These are phyloP conservation scores for Ceratocystis ficicola DNA, from an alignment of 2,329 filamentous ascomycete species.

Conservation along the genomic window DNA sequence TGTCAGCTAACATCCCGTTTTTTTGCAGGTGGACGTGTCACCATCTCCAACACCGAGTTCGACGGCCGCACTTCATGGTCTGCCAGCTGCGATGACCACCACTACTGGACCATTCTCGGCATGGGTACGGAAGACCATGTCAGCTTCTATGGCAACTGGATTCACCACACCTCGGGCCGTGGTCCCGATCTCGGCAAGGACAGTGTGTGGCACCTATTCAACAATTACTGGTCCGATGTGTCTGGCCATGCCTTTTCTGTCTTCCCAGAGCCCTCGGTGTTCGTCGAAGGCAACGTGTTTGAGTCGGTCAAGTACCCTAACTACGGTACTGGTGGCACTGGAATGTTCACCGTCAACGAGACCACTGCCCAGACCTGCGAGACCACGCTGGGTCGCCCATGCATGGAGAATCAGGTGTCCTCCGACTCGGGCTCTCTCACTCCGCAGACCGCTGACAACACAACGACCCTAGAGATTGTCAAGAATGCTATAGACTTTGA, in stretches of 20 bases:
- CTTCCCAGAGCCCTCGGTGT: constrained; percentile 26
- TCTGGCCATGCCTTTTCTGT: constrained; percentile 37
- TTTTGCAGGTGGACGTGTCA: constrained; percentile 28
- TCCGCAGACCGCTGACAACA: constrained; percentile 21
- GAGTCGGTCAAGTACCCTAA: constrained; percentile 32
- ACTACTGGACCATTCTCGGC: constrained; percentile 38
- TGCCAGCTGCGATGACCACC: constrained; percentile 34
- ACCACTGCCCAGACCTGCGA: constrained; percentile 24
- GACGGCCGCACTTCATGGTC: constrained; percentile 35
- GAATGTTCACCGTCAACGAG: constrained; percentile 26
- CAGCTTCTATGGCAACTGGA: constrained; percentile 35
- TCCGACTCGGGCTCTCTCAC: constrained; percentile 22
- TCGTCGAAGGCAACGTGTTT: constrained; percentile 38
- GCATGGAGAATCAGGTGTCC: constrained; percentile 25
- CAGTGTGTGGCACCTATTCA: constrained; percentile 31
- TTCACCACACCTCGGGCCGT: constrained; percentile 36
- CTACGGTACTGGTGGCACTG: constrained; percentile 25
- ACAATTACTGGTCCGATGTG: constrained; percentile 35
- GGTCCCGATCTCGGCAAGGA: constrained; percentile 26
- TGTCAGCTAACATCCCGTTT: background rate
- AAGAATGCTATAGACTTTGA: constrained; percentile 24
- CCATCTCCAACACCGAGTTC: constrained; percentile 37
- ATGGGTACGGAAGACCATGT: constrained; percentile 32
- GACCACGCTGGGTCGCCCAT: constrained; percentile 24
- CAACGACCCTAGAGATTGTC: constrained; percentile 23